phyloP scores from a whole-genome alignment of 2,329 filamentous ascomycete species.

The Coleophoma eucalyptorum region DNA sequence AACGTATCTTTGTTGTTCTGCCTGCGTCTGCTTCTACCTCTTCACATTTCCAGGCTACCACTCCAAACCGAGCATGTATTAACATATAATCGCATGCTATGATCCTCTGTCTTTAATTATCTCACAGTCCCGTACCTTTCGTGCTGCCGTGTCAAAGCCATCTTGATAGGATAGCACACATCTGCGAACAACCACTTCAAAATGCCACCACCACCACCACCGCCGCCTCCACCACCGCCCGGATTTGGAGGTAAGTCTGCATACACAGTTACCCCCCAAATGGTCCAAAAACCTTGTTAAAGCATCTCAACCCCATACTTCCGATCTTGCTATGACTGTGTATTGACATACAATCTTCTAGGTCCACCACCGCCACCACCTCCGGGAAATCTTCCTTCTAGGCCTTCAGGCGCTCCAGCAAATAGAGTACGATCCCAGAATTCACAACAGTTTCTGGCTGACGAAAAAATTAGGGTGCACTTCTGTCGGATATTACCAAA shows the following conservation, averaged over 20 bases:
- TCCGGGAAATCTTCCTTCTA: slow-evolving; percentile 48
- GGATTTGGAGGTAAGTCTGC: slow-evolving; percentile 39
- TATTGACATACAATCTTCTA: slow-evolving; percentile 24
- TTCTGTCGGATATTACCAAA: slow-evolving; percentile 84
- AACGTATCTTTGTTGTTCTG: no score
- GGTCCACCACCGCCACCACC: slow-evolving; percentile 66
- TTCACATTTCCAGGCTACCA: no score
- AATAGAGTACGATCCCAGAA: slow-evolving; percentile 54
- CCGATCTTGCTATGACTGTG: background rate
- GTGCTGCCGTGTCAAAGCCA: background rate
- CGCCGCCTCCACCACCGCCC: slow-evolving; percentile 61
- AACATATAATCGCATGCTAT: no score
- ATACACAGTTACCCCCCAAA: no score
- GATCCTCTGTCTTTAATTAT: no score
- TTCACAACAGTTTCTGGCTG: slow-evolving; percentile 7
- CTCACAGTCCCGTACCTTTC: no score
- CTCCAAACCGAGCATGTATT: no score
- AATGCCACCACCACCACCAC: slow-evolving; percentile 61
- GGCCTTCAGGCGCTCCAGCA: slow-evolving; percentile 48
- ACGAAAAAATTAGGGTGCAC: slow-evolving; percentile 60
- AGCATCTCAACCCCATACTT: no score
- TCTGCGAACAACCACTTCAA: background rate
- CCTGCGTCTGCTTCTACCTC: no score
- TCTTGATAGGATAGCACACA: background rate
- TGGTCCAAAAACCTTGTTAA: no score